Evolutionary conservation across 345 rosid species (phyloP), one percentile per base, ranked within the genome.

Genomic region (Abelmoschus esculentus): DNA sequence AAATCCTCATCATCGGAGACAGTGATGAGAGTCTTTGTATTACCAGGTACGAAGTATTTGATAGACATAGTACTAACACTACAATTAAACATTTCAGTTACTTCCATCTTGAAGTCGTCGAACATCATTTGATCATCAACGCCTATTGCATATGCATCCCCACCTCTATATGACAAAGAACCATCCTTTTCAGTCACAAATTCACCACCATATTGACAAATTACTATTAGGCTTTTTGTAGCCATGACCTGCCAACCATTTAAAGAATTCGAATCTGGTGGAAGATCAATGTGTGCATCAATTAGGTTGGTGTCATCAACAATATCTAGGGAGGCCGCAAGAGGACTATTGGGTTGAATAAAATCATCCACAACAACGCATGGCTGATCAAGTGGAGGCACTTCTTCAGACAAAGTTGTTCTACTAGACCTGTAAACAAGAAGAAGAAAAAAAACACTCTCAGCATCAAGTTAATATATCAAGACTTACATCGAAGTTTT

Each of bases 11-110:
- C 93, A 46, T 76, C 83, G 61, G 93, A 86, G 78, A 88, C 67
- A 36, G 93, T 85, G 75, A 90, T 93, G 46, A 93, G 87, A 0
- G 93, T 90, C 75, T 84, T 90, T 73, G 66, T 87, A 81, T 90
- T 87, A 55, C 90, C 88, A 0, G 98, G 97, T 54, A 93, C 93
- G 50, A 90, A 90, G 81, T 93, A 93, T 65, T 87, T 90, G 49
- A 93, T 79, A 62, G 81, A 83, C 75, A 93, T 84, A 3, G 78
- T 61, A 28, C 66, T 67, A 73, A 72, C 11, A 54, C 74, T 78
- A 64, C 79, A 84, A 69, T 67, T 83, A 71, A 86, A 88, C 89
- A 86, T 84, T 67, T 86, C 93, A 3, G 89, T 85, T n/a, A 83
- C 84, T 76, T 88, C 90, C 49, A 15, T 47, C 85, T 80, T 83